Base-by-base conservation (phyloP, 2,329 filamentous ascomycete species). In the Fusarium protoensiforme region DNA sequence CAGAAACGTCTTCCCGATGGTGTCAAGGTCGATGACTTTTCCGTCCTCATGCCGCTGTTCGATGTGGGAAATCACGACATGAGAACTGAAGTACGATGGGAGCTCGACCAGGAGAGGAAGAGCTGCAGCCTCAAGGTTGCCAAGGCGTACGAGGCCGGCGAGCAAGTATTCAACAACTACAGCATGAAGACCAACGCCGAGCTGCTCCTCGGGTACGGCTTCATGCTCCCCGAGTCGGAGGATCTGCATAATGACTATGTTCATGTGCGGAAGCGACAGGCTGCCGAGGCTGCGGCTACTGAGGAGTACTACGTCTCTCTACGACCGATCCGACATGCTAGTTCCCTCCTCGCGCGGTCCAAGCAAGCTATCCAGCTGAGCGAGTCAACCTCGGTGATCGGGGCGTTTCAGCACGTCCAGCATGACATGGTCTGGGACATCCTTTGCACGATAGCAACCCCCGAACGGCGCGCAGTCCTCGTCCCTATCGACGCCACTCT, bases 161-260 rank as follows among this genome's bases (percentile, higher is more conserved):
- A 89, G 33, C 88, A 91, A 73, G 80, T 91, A 27, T 91, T 86
- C 76, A 93, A 94, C 83, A 94, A 93, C 79, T 95, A 95, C 77
- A 92, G 92, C 33, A 80, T 84, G 77, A 93, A 94, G 81, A 93
- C 92, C 8, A 95, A 94, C 76, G 92, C 91, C 67, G 92, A 94
- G 82, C 83, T 92, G 27, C 84, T 92, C 1, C 82, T 92, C 2
- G 90, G 87, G 0, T 92, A 92, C 76, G 90, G 90, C 3, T 92
- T 92, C 77, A 84, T 88, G 70, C 78, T 92, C 0, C 85, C 87
- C 2, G 82, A 85, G 61, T 84, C 84, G 0, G 79, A 81, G 0
- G 79, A 77, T 6, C 81, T 90, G 64, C 89, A 91, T 77, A 91
- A 91, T 73, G 89, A 91, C 78, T 91, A 91, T 75, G 80, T 88